phyloP scores from a whole-genome alignment of 1,284 basidiomycete species.

The Cystobasidiaceae sp. region DNA sequence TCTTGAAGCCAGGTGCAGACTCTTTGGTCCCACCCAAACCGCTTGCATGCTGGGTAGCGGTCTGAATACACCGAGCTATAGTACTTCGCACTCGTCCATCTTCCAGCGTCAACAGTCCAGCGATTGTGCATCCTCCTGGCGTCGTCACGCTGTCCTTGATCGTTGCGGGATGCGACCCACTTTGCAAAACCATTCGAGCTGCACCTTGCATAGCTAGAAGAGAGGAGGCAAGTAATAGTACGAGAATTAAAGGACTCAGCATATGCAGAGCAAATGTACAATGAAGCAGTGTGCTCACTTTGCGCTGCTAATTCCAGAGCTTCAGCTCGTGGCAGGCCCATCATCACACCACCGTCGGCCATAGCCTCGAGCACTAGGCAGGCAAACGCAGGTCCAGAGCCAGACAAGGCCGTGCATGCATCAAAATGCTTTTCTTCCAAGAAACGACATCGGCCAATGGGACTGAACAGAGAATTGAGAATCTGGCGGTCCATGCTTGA shows the following conservation, averaged over 20 bases:
- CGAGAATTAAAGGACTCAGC: background rate
- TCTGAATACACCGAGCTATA: conserved; percentile 90
- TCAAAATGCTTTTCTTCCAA: conserved; percentile 97
- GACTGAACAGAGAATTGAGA: conserved; percentile 86
- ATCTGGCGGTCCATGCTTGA: conserved; percentile 64
- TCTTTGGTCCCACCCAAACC: conserved; percentile 56
- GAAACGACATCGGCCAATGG: conserved; percentile 87
- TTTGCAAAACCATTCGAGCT: conserved; percentile 88
- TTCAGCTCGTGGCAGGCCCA: conserved; percentile 91
- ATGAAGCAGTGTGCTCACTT: conserved; percentile 59
- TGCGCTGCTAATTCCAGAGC: conserved; percentile 93
- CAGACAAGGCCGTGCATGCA: conserved; percentile 92
- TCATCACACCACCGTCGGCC: conserved; percentile 99
- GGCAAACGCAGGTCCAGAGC: conserved; percentile 94
- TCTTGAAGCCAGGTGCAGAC: background rate
- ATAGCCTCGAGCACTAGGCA: conserved; percentile 97
- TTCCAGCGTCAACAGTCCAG: conserved; percentile 88
- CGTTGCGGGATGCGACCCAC: conserved; percentile 84
- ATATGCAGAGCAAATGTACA: background rate
- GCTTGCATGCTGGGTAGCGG: conserved; percentile 80
- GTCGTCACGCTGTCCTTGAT: conserved; percentile 98
- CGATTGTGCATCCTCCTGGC: conserved; percentile 97
- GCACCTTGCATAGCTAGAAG: conserved; percentile 84
- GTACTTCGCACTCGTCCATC: conserved; percentile 91
- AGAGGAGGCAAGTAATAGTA: background rate